Conservation (phyloP, 2,329 filamentous ascomycete genomes). For the Diaporthe amygdali region DNA sequence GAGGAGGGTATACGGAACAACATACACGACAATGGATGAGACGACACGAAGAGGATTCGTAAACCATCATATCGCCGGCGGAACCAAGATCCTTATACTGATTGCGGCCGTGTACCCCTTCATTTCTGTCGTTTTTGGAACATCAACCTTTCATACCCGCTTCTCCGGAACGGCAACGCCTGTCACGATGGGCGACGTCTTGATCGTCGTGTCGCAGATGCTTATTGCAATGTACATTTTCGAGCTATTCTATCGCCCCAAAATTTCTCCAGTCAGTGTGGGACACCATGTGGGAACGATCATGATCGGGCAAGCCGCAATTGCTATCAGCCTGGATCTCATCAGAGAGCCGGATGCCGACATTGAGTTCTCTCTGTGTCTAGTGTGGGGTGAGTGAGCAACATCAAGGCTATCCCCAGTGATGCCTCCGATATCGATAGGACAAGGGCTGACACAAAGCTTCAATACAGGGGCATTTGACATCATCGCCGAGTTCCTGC, state of each 20-base stretch:
- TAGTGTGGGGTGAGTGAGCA: slow-evolving; percentile 16
- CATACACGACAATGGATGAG: slow-evolving; percentile 13
- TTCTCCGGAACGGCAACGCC: neutral
- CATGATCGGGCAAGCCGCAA: slow-evolving; percentile 13
- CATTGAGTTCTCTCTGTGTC: slow-evolving; percentile 15
- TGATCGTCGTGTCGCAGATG: slow-evolving; percentile 14
- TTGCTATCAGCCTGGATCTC: slow-evolving; percentile 17
- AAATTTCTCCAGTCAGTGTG: slow-evolving; percentile 14
- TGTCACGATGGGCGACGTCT: slow-evolving; percentile 16
- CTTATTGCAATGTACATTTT: slow-evolving; percentile 16
- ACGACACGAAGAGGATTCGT: neutral
- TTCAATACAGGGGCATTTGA: slow-evolving; percentile 5
- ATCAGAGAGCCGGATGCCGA: slow-evolving; percentile 14
- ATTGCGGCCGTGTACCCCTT: slow-evolving; percentile 6
- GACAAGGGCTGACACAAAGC: neutral
- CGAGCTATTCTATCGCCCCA: slow-evolving; percentile 16
- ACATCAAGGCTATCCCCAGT: neutral
- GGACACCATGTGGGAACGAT: slow-evolving; percentile 14
- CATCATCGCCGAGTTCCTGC: slow-evolving; percentile 14
- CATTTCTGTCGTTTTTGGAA: slow-evolving; percentile 15
- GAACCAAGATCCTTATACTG: slow-evolving; percentile 12
- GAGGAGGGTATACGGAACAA: slow-evolving; percentile 3
- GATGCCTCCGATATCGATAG: no score
- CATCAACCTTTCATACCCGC: neutral
- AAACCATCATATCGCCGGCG: slow-evolving; percentile 17